Percentiles rank a stretch among this genome's conserved stretches.
These are phyloP conservation scores for Podosphaera fusca DNA, from an alignment of 2,329 filamentous ascomycete genomes.

Conservation along the genomic window DNA sequence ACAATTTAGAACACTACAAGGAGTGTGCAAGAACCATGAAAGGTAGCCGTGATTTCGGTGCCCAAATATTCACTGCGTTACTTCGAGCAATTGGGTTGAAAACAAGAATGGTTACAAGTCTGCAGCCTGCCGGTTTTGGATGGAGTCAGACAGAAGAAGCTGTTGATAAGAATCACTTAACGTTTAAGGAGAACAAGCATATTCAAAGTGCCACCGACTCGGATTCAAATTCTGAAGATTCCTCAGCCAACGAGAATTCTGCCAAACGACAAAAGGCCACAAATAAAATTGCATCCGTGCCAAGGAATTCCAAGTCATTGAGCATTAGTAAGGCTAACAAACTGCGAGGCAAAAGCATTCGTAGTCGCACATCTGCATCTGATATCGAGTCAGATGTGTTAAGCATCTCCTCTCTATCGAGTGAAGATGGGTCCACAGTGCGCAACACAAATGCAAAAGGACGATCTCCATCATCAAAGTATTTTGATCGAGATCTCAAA, in stretches of 20 bases:
- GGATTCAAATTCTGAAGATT: conserved; percentile 1
- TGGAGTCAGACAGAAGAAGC: conserved; percentile 77
- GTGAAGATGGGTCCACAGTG: conserved; percentile 31
- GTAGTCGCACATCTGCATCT: conserved; percentile 20
- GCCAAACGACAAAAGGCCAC: neutral
- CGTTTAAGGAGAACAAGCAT: conserved; percentile 7
- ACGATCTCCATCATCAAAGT: neutral
- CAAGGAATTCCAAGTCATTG: neutral
- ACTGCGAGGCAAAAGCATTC: conserved; percentile 1
- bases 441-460: conserved; percentile 21
- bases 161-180: conserved; percentile 18
- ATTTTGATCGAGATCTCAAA: conserved; percentile 51
- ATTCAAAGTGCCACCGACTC: neutral
- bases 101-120: conserved; percentile 56
- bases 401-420: conserved; percentile 22
- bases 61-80: conserved; percentile 74
- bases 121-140: conserved; percentile 75
- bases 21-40: conserved; percentile 42
- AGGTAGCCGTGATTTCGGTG: conserved; percentile 70
- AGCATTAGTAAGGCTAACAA: conserved; percentile 19
- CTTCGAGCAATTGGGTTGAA: conserved; percentile 63
- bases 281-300: neutral
- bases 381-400: conserved; percentile 19
- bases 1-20: conserved; percentile 43
- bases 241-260: conserved; percentile 14